Base-by-base conservation (phyloP, 1,284 basidiomycete species). In the Trichosporon sp. region DNA sequence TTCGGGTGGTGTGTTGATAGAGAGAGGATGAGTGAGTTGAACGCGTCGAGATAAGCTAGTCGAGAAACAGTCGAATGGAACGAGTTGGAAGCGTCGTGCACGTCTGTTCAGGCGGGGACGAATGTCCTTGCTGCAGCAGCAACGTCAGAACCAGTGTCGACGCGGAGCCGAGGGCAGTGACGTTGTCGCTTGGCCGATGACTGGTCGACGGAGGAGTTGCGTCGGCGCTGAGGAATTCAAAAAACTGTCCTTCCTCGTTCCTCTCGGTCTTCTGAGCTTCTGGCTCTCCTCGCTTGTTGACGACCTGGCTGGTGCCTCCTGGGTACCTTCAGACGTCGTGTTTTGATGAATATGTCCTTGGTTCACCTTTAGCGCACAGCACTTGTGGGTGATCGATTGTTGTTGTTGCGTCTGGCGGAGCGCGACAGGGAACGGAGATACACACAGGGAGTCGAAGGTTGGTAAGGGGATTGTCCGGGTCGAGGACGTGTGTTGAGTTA, bases 221-320 rank as follows among this genome's bases (percentile, higher is more conserved):
- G 51, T 54, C 51, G 51, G 51, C 51, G 51, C 51, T 54, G 51
- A 7, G 51, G 51, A 54, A 54, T 54, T 54, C 51, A 54, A 54
- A 54, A 54, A 54, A 54, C 51, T 54, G 51, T 54, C 51, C 51
- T 26, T 19, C 21, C 19, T 54, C 51, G 51, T 54, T 54, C 51
- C 51, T 54, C 21, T 54, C 51, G 51, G n/a, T 54, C 19, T 6
- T 54, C 51, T 54, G 51, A 19, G n/a, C 51, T 54, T 54, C 51
- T 54, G 51, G 51, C 51, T 7, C 10, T 26, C 51, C 51, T 54
- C 21, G n/a, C n/a, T 4, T 21, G 8, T 21, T 26, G 51, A 54
- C 51, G 51, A 3, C 21, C 51, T 54, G 51, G 51, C 4, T 7
- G 21, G 19, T 54, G 51, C 51, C 21, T 54, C 21, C 19, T 54